Base-by-base conservation (phyloP, 2,329 filamentous ascomycete genomes). In the Magnaporthiopsis rhizophila region DNA sequence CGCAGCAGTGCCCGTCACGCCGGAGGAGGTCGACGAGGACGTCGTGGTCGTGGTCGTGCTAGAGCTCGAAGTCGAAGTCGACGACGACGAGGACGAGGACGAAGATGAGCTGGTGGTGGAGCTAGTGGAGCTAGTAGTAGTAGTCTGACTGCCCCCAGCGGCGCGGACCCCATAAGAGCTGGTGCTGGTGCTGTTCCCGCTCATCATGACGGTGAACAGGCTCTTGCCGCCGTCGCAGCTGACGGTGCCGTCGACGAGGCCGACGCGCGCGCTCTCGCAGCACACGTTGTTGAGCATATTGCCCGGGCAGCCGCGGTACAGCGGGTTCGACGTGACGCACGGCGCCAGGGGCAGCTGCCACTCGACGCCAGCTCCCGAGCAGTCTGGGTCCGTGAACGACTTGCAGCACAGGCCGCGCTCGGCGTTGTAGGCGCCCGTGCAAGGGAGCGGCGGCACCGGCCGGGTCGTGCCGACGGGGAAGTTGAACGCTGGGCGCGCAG, bases 191-290 rank as follows among this genome's bases (percentile, higher is more conserved):
- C 30, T 58, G 28, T 50, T 32, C 11, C 50, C 61, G 26, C 21
- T 53, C 50, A 32, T 38, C 28, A 62, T 24, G 50, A 62, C 61
- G 21, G 34, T 57, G 61, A 62, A 62, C 53, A 62, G 53, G 32
- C 61, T 62, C 61, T 28, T 62, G 24, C 56, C 56, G 28, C 58
- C 58, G 18, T 58, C 61, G 53, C 61, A 62, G 50, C 45, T 58
- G 28, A 62, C 61, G 26, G 53, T 62, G 86, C 78, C 61, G 61
- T 36, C 53, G 50, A 58, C 45, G n/a, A 64, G 6, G 24, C 15
- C 26, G 24, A 64, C 38, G 11, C 58, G 15, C 8, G 62, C 62
- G 58, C 62, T 26, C 21, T 53, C 58, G 58, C 62, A 64, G 62
- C 62, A 64, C n/a, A 59, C 34, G 58, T 56, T 60, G 38, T 56